These are phyloP conservation scores for Sonneratia caseolaris DNA, from an alignment of 345 rosid species.

Conservation along the genomic window DNA sequence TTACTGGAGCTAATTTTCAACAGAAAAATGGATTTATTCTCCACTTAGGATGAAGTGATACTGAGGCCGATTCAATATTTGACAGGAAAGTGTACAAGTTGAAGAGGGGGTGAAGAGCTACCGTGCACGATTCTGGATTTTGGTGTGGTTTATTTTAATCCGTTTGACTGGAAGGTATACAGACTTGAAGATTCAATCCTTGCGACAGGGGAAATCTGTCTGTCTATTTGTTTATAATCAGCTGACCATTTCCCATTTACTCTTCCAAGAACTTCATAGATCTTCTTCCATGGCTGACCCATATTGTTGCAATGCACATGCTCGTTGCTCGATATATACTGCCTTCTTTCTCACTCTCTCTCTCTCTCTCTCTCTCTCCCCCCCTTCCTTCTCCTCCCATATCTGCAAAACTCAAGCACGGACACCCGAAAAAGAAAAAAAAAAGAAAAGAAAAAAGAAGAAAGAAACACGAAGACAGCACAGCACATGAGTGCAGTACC, in stretches of 20 bases:
- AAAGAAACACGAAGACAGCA: too few species aligned
- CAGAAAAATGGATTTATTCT: too few species aligned
- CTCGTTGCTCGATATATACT: background rate
- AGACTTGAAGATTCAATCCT: background rate
- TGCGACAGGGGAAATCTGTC: background rate
- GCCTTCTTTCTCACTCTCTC: background rate
- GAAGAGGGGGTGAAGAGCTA: too few species aligned
- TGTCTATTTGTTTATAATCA: background rate
- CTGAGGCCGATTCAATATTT: background rate
- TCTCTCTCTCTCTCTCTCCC: too few species aligned
- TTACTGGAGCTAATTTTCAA: too few species aligned
- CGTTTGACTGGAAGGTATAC: slow-evolving; percentile 6
- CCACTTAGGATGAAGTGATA: too few species aligned
- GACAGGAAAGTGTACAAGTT: background rate
- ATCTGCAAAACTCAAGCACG: too few species aligned
- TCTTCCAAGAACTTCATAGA: background rate
- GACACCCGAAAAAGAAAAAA: too few species aligned
- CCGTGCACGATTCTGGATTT: background rate
- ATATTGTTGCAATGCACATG: background rate
- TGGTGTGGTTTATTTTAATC: too few species aligned
- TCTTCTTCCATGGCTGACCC: too few species aligned
- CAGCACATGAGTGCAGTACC: background rate
- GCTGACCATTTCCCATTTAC: background rate
- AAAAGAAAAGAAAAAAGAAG: too few species aligned
- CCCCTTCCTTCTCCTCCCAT: too few species aligned